These are phyloP conservation scores for Aspergillus arachidicola DNA, from an alignment of 2,329 filamentous ascomycete species.

Conservation along the genomic window DNA sequence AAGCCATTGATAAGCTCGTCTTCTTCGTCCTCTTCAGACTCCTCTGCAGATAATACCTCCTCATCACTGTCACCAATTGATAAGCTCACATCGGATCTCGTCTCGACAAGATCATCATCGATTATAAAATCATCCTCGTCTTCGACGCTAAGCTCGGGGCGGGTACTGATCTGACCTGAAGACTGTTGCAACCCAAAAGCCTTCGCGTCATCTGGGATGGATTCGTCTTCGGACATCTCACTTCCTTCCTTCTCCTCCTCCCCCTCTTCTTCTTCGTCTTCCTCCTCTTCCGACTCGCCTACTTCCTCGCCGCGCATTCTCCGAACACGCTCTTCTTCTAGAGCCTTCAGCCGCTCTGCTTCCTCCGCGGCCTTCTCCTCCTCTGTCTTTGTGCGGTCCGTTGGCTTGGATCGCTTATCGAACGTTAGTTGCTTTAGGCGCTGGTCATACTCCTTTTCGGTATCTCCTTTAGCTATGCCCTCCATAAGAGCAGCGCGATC, in stretches of 20 bases:
- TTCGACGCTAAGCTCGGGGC: conserved; percentile 67
- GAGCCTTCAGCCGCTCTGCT: conserved; percentile 71
- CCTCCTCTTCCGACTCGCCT: conserved; percentile 58
- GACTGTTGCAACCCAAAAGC: conserved; percentile 64
- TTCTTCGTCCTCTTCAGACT: conserved; percentile 58
- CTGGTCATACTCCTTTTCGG: conserved; percentile 86
- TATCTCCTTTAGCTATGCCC: conserved; percentile 64
- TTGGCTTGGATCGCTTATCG: conserved; percentile 82
- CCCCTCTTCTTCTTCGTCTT: conserved; percentile 42
- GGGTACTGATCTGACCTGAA: conserved; percentile 37
- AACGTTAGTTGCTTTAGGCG: conserved; percentile 78
- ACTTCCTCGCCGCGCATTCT: conserved; percentile 86
- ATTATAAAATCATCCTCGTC: conserved; percentile 94
- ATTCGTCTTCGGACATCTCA: conserved; percentile 51
- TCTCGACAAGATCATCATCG: conserved; percentile 85
- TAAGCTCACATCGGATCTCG: conserved; percentile 62
- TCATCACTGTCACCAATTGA: conserved; percentile 52
- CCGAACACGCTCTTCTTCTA: conserved; percentile 79
- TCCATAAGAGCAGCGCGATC: conserved; percentile 64
- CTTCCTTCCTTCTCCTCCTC: conserved; percentile 36
- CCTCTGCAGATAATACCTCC: conserved; percentile 59
- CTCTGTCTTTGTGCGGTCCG: conserved; percentile 85
- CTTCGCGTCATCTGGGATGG: conserved; percentile 58
- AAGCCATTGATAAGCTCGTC: conserved; percentile 75
- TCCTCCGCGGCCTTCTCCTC: conserved; percentile 82